These are phyloP conservation scores for Metschnikowia koreensis DNA, from an alignment of 805 yeast species.

Conservation along the genomic window DNA sequence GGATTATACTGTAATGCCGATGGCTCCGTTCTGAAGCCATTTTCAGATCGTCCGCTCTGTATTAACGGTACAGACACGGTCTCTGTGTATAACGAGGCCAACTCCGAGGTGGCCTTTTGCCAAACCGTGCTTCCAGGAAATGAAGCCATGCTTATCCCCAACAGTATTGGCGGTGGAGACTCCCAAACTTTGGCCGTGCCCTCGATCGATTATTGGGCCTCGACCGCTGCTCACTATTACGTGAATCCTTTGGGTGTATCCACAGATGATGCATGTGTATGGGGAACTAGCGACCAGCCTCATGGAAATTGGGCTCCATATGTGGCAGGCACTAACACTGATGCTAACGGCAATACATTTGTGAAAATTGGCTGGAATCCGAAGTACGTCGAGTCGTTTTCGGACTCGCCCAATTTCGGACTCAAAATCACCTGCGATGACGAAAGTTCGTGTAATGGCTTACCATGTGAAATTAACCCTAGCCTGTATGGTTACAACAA, in stretches of 20 bases:
- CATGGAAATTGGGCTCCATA: conserved; percentile 92
- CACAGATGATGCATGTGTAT: conserved; percentile 71
- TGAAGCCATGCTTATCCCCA: conserved; percentile 92
- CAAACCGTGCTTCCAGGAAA: conserved; percentile 94
- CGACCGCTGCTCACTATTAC: conserved; percentile 84
- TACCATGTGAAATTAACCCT: conserved; percentile 82
- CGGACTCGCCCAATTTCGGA: conserved; percentile 64
- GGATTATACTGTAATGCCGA: conserved; percentile 74
- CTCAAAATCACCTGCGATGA: conserved; percentile 69
- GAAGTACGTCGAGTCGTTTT: conserved; percentile 66
- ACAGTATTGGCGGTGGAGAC: conserved; percentile 52
- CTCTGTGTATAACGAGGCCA: conserved; percentile 56
- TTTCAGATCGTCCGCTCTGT: conserved; percentile 59
- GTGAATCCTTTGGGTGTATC: conserved; percentile 82
- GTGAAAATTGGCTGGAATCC: conserved; percentile 94
- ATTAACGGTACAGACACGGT: conserved; percentile 76
- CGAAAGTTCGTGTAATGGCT: conserved; percentile 61
- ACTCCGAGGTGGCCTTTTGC: conserved; percentile 71
- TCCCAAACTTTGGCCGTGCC: conserved; percentile 75
- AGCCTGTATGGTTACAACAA: conserved; percentile 56
- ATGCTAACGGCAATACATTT: conserved; percentile 62
- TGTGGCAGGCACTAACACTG: conserved; percentile 89
- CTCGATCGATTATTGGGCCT: conserved; percentile 78
- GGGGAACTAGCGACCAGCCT: conserved; percentile 73
- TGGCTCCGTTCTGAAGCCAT: conserved; percentile 66